Percentiles rank a stretch among this genome's conserved stretches.
phyloP scores from a whole-genome alignment of 78 protist genomes.

The Cavenderia fasciculata region DNA sequence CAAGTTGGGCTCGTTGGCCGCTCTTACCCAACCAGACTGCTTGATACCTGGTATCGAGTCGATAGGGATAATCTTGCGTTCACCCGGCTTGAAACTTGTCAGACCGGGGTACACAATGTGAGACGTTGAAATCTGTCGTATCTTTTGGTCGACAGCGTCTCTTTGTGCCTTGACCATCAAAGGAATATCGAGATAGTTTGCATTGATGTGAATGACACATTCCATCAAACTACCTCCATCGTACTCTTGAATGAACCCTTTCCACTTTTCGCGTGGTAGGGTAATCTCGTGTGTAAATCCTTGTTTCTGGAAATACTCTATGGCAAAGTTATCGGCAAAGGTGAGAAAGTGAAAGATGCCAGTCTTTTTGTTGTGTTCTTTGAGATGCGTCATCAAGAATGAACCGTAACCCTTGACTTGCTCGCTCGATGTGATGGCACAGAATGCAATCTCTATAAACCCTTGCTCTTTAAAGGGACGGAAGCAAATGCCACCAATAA shows the following conservation, averaged over 20 bases:
- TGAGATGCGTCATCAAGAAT: constrained; percentile 92
- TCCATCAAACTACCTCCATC: constrained; percentile 94
- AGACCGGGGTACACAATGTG: constrained; percentile 58
- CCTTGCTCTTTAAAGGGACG: constrained; percentile 84
- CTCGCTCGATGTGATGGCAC: constrained; percentile 87
- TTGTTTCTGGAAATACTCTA: constrained; percentile 95
- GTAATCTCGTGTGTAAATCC: constrained; percentile 90
- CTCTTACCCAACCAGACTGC: constrained; percentile 55
- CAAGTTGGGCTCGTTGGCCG: not conserved
- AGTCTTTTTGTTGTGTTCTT: constrained; percentile 79
- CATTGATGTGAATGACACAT: constrained; percentile 51
- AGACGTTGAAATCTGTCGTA: constrained; percentile 44
- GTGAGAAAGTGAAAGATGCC: constrained; percentile 90
- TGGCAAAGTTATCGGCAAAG: constrained; percentile 96
- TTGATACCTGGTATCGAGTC: constrained; percentile 28
- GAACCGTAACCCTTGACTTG: constrained; percentile 94
- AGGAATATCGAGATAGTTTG: constrained; percentile 60
- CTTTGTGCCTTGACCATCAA: constrained; percentile 35
- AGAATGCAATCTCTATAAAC: constrained; percentile 94
- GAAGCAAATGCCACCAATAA: constrained; percentile 93
- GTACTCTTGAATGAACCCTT: constrained; percentile 94
- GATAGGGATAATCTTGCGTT: constrained; percentile 6
- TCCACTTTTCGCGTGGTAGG: constrained; percentile 68
- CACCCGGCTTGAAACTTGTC: constrained; percentile 12
- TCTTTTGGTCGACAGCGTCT: constrained; percentile 41